Base-by-base conservation (phyloP, 2,329 filamentous ascomycete species). In the Plectosphaerella plurivora region DNA sequence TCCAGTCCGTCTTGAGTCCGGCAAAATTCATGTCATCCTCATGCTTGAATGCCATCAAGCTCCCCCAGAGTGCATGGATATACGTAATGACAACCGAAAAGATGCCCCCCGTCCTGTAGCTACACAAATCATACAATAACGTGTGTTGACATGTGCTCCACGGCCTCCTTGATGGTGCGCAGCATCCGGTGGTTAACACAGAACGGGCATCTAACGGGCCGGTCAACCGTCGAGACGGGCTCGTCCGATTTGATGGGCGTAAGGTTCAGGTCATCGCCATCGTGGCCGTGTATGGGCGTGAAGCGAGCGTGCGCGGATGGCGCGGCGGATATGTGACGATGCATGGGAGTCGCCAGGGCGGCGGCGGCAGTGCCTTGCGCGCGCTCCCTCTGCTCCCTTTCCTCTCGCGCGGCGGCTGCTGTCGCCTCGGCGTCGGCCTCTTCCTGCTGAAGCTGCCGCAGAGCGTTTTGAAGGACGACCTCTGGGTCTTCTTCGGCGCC, bases 151-250 rank as follows among this genome's bases (percentile, higher is more conserved):
- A 84, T 71, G 60, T 84, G 81, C 63, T 84, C 81, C 3, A 84
- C 80, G 5, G 81, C 79, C 62, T 84, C 81, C 64, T 81, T 83
- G 45, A 84, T 80, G 1, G 74, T 79, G 16, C 80, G 71, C 49
- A 84, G 70, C 79, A 84, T 82, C 6, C 81, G 73, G 59, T 82
- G 77, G 57, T 84, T 84, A 36, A 84, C 74, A 55, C 81, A 84
- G 57, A 82, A 84, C 1, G 81, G 81, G 57, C 81, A 84, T 16
- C 81, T 72, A 25, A 82, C 63, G 2, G 81, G 78, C 18, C 73
- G 65, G 36, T 83, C 77, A 33, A 71, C 68, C 6, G 67, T 65
- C 4, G 75, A 69, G 25, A 78, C 62, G 8, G 77, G 74, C 4
- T 67, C 72, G 15, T 74, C 74, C 15, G 76, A 74, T 25, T 78